Evolutionary conservation across 2,329 filamentous ascomycete species (phyloP).

Genomic region (Curvularia spicifera): DNA sequence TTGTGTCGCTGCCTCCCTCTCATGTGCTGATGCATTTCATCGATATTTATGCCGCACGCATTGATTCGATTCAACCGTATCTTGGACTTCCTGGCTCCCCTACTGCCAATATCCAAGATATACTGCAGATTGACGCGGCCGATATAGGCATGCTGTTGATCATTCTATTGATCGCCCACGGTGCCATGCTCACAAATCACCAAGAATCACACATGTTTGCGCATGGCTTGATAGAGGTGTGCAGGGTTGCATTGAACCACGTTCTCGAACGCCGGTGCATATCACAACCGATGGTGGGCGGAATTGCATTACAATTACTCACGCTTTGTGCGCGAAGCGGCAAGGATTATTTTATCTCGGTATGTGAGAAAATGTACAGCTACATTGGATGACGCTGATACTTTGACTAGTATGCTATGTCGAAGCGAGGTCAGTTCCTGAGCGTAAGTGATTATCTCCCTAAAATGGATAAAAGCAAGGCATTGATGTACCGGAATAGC

Average conservation of each 20-base stretch:
- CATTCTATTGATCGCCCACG: constrained; percentile 10
- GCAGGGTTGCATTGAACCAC: constrained; percentile 13
- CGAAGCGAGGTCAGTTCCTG: constrained; percentile 13
- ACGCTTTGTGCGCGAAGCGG: constrained; percentile 13
- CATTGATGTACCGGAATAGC: background rate
- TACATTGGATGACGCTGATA: background rate
- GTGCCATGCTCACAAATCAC: constrained; percentile 14
- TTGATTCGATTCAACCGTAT: constrained; percentile 13
- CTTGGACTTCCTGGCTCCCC: constrained; percentile 13
- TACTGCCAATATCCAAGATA: constrained; percentile 7
- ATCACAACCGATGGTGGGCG: constrained; percentile 12
- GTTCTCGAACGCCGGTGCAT: constrained; percentile 13
- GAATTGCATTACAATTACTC: constrained; percentile 8
- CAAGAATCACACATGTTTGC: constrained; percentile 9
- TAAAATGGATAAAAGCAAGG: background rate
- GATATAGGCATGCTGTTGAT: constrained; percentile 13
- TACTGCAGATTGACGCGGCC: constrained; percentile 6
- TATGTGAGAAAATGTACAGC: background rate
- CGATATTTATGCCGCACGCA: constrained; percentile 7
- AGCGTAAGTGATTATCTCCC: constrained; percentile 2
- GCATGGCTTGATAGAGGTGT: constrained; percentile 10
- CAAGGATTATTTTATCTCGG: constrained; percentile 10
- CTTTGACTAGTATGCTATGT: constrained; percentile 2
- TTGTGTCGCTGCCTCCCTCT: constrained; percentile 12
- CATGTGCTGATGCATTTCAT: constrained; percentile 13